Base-by-base conservation (phyloP, 2,329 filamentous ascomycete species). In the Aureobasidium zeae region DNA sequence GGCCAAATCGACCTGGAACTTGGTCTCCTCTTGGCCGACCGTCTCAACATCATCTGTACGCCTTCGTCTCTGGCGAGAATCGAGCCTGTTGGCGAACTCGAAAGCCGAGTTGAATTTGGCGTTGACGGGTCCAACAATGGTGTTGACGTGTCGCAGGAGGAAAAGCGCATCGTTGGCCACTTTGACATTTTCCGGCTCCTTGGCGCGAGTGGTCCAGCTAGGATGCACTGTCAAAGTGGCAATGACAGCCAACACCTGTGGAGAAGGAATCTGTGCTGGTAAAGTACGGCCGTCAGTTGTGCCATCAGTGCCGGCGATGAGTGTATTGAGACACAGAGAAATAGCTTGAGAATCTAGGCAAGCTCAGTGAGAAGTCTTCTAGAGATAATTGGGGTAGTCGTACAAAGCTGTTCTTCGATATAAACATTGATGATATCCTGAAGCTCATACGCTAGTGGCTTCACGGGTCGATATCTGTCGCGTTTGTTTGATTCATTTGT, bases 201-300 rank as follows among this genome's bases (percentile, higher is more conserved):
- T 70, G 3, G 81, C 74, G 37, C 84, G 78, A 3, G 81, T 91
- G 1, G 88, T 95, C 51, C 83, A 76, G 17, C 69, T 66, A 0
- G 89, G 89, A 55, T 94, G 86, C 11, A 91, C 74, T n/a, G 81
- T 63, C n/a, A 95, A 69, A 2, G 86, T 91, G 31, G 73, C 77
- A n/a, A 87, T 73, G 7, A 95, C 69, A 6, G 84, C 80, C 17
- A 96, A 69, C 51, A 89, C 80, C 45, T 77, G 74, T 0, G 82
- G 72, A 2, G 83, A 76, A 1, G 89, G 84, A 13, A 86, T 64
- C 46, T 74, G 74, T 9, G 75, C 74, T 1, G 76, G 68, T 22
- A 63, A 64, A 11, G 64, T 48, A 25, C 61, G 57, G 47, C 63
- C 61, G 36, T 56, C 30, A 44, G 17, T 13, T n/a, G 31, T 37